A percentile compares a stretch with the other conserved stretches of the same genome.
These are phyloP conservation scores for Mangifera indica DNA, from an alignment of 345 rosid species.

Conservation along the genomic window DNA sequence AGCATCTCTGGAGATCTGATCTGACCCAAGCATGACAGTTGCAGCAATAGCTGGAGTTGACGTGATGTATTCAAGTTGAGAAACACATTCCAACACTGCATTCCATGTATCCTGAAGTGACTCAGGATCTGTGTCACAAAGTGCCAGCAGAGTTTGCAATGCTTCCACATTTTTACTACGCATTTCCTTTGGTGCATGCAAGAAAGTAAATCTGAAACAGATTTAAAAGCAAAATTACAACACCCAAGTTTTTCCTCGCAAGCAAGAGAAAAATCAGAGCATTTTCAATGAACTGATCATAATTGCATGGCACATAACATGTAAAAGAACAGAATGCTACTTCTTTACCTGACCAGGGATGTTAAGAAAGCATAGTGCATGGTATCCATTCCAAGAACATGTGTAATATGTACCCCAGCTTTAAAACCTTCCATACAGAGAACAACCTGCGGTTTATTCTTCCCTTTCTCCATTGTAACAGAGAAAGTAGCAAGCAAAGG, in stretches of 20 bases:
- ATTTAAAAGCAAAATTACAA: conserved; percentile 15
- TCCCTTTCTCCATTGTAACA: conserved; percentile 98
- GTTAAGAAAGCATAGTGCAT: conserved; percentile 98
- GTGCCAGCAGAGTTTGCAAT: conserved; percentile 70
- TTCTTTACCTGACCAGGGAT: conserved; percentile 82
- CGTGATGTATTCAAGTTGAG: conserved; percentile 87
- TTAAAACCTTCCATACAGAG: conserved; percentile 98
- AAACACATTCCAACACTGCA: conserved; percentile 96
- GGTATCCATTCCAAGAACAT: conserved; percentile 97
- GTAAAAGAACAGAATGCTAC: background rate
- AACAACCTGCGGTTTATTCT: conserved; percentile 85
- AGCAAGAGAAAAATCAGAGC: conserved; percentile 1
- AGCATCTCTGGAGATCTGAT: conserved; percentile 97
- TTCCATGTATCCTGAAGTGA: conserved; percentile 99
- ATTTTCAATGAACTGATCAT: background rate
- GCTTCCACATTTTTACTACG: conserved; percentile 98
- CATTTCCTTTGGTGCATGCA: conserved; percentile 98
- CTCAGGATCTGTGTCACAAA: conserved; percentile 70
- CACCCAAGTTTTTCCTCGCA: background rate
- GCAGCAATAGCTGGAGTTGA: conserved; percentile 90
- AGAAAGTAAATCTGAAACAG: conserved; percentile 81
- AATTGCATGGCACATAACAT: background rate
- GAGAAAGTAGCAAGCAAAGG: conserved; percentile 95
- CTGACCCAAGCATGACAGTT: conserved; percentile 95
- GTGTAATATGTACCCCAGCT: conserved; percentile 91